Percentiles rank a stretch among this genome's conserved stretches.
Evolutionary conservation across 345 rosid species (phyloP).

Genomic region (Psidium friedrichsthalianum): DNA sequence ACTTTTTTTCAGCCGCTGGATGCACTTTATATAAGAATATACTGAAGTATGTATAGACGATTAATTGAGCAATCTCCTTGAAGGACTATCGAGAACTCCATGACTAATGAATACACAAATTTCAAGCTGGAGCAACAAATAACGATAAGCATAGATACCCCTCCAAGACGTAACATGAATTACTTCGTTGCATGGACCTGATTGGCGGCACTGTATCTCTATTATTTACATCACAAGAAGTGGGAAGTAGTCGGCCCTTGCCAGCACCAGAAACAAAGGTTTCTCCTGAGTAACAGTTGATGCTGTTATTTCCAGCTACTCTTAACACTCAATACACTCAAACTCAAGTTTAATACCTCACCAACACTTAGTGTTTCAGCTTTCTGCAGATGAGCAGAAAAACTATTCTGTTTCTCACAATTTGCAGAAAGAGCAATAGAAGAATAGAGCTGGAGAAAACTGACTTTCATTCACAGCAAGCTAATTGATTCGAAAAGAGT

Average conservation of each 20-base stretch:
- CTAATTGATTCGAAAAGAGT: no score
- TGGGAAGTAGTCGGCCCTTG: neutral
- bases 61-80: neutral
- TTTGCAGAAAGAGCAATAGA: no score
- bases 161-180: neutral
- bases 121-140: neutral
- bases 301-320: neutral
- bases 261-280: neutral
- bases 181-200: neutral
- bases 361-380: no score
- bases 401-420: no score
- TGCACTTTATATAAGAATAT: neutral
- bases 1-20: neutral
- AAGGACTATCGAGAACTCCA: neutral
- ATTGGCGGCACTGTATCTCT: neutral
- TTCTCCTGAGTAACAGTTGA: constrained; percentile 13
- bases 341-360: no score
- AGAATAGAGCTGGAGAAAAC: no score
- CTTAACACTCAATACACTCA: no score
- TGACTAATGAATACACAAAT: neutral
- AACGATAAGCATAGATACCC: neutral
- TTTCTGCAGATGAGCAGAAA: no score
- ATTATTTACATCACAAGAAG: neutral
- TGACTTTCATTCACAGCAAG: no score
- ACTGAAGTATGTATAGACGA: neutral